Evolutionary conservation across 2,329 filamentous ascomycete genomes (phyloP), one percentile per base, ranked within the genome.

Genomic region (Sporothrix brunneoviolacea): DNA sequence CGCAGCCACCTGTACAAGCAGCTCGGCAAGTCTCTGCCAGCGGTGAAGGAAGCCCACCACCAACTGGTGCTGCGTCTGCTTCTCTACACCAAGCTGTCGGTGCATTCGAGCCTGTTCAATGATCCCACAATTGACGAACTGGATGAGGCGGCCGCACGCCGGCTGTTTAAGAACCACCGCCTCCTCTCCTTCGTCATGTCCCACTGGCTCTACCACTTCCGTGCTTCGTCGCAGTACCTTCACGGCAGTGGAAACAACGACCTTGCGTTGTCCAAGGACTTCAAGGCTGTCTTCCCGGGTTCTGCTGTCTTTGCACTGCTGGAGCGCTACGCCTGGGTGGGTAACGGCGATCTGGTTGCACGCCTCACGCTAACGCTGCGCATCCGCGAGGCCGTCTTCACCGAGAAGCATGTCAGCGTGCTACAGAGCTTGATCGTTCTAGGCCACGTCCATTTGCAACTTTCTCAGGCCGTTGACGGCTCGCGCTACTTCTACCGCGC

Each of bases 381-480:
- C 8, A 61, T 70, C 32, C 63, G 65, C 5, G 61, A 64, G 37
- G 52, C 64, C 3, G 66, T 64, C 45, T 67, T 70, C 22, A 65
- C 64, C 4, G 61, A 67, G 52, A 62, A 66, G 51, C 64, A 68
- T 36, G 50, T 59, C 6, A 56, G 61, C 0, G 66, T 69, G 0
- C 56, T 70, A 5, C 68, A 70, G 58, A 65, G 57, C 5, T 55
- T 70, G 27, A 64, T 70, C 30, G 61, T 63, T 5, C 60, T 70
- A 21, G 67, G 65, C 9, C 62, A 60, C 21, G 55, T 68, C 0
- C 64, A 69, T 12, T 55, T 60, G 19, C 49, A 54, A 1, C 51
- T 58, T 19, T 59, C 58, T 0, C 60, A 64, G 8, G 43, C 56
- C 5, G 48, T 57, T 1, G 55, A 50, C 10, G 64, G 62, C 4